Evolutionary conservation across 2,329 filamentous ascomycete species (phyloP), one percentile per base, ranked within the genome.

Genomic region (Decorospora gaudefroyi): DNA sequence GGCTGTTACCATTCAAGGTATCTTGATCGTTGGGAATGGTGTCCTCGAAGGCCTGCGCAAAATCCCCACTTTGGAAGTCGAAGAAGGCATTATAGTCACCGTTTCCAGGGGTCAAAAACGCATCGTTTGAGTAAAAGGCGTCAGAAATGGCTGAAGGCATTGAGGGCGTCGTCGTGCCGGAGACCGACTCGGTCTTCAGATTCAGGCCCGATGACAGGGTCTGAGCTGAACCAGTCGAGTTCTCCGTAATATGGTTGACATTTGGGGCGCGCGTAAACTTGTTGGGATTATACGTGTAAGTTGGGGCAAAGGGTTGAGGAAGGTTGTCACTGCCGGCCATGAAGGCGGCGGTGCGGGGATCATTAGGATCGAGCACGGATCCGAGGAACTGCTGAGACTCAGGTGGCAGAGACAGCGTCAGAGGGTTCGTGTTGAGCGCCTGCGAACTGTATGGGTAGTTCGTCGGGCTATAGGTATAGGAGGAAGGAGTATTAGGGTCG

Each of bases 381-480:
- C 75, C 77, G 4, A 82, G 67, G 12, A 82, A 67, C 57, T 78
- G 76, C 59, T 81, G 78, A 1, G 77, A 72, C 52, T 82, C 76
- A 3, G 74, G 63, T 15, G 80, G 78, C 15, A 82, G 64, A 3
- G 74, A 69, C 27, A 75, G 73, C 2, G 75, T 76, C 40, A 82
- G 69, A 7, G 77, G 76, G 28, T 70, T 71, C 31, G 68, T 61
- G 45, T 61, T 62, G 15, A 69, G 29, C n/a, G 62, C 51, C 38
- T 66, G 64, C 6, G 61, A 58, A 16, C 45, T 51, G 16, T 61
- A 54, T 4, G 67, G 55, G 27, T 62, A 68, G 23, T 38, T 56
- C 25, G 51, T 43, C 4, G 56, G 44, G 39, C 55, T 61, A 26
- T 53, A 58, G 0, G 61, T 44, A 11, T 52, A 53, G 1, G 59